Evolutionary conservation across 2,329 filamentous ascomycete genomes (phyloP).

Genomic region (Botrytis elliptica): DNA sequence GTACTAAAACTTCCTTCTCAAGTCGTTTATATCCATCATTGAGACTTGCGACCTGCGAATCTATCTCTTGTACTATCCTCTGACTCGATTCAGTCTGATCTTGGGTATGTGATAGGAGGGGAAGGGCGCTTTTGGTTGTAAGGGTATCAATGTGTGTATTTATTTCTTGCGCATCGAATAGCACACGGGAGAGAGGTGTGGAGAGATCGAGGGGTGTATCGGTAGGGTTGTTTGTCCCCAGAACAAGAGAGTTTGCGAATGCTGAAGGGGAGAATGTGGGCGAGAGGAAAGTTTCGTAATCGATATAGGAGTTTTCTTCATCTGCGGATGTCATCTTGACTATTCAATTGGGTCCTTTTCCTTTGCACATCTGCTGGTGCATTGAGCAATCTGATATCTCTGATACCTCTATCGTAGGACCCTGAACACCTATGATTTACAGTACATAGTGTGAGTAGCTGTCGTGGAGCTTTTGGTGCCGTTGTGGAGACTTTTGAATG

Average conservation of each 20-base stretch:
- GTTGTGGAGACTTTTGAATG: neutral
- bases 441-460: neutral
- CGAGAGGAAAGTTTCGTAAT: slow-evolving; percentile 88
- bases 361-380: neutral
- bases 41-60: slow-evolving; percentile 74
- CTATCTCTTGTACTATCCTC: slow-evolving; percentile 71
- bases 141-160: slow-evolving; percentile 92
- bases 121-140: slow-evolving; percentile 79
- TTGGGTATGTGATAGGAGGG: slow-evolving; percentile 75
- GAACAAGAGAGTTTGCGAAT: slow-evolving; percentile 87
- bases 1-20: slow-evolving; percentile 80
- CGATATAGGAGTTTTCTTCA: slow-evolving; percentile 80
- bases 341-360: neutral
- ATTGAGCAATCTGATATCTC: neutral
- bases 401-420: neutral
- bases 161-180: slow-evolving; percentile 96
- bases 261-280: slow-evolving; percentile 75
- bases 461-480: slow-evolving; percentile 15
- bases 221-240: slow-evolving; percentile 86
- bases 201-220: slow-evolving; percentile 90
- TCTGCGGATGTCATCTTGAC: slow-evolving; percentile 39
- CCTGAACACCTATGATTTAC: slow-evolving; percentile 2
- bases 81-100: slow-evolving; percentile 70
- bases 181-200: slow-evolving; percentile 85
- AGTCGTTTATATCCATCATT: slow-evolving; percentile 83